phyloP scores from a whole-genome alignment of 2,329 filamentous ascomycete species.

The Fusarium sp. region DNA sequence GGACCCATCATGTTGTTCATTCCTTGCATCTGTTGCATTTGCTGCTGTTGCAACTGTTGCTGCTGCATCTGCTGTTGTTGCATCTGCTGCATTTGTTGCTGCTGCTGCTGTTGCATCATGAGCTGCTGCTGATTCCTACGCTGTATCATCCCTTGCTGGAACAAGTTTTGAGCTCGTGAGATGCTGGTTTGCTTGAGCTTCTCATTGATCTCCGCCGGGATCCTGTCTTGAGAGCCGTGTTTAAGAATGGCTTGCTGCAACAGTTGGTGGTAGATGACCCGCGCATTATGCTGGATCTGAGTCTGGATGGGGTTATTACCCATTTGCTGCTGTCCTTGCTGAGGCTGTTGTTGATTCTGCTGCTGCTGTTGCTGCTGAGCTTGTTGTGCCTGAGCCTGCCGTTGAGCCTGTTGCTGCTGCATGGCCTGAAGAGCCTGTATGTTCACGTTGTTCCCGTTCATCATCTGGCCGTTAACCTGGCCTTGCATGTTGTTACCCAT shows the following conservation, averaged over 20 bases:
- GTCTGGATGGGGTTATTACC: slow-evolving; percentile 45
- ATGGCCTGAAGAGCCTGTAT: slow-evolving; percentile 56
- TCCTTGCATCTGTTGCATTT: slow-evolving; percentile 48
- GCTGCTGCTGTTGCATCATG: slow-evolving; percentile 47
- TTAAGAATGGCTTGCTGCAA: slow-evolving; percentile 50
- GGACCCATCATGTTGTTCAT: slow-evolving; percentile 63
- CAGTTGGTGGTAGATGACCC: slow-evolving; percentile 55
- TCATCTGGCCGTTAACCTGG: slow-evolving; percentile 53
- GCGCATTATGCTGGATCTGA: slow-evolving; percentile 50
- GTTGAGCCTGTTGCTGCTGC: slow-evolving; percentile 53
- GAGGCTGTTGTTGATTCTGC: slow-evolving; percentile 43
- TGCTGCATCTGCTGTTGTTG: slow-evolving; percentile 28
- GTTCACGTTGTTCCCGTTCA: slow-evolving; percentile 54
- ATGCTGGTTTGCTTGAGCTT: slow-evolving; percentile 59
- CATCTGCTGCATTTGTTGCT: slow-evolving; percentile 43
- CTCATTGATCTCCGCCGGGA: slow-evolving; percentile 60
- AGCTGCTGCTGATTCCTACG: slow-evolving; percentile 50
- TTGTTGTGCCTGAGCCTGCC: slow-evolving; percentile 48
- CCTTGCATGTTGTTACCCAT: slow-evolving; percentile 48
- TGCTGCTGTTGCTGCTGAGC: slow-evolving; percentile 51
- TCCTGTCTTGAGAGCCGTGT: slow-evolving; percentile 57
- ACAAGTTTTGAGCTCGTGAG: slow-evolving; percentile 52
- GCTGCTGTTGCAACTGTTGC: slow-evolving; percentile 45
- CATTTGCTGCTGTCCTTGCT: slow-evolving; percentile 49
- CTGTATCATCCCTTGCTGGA: slow-evolving; percentile 50